Base-by-base conservation (phyloP, 2,329 filamentous ascomycete genomes). In the Tympanopsis confertula region DNA sequence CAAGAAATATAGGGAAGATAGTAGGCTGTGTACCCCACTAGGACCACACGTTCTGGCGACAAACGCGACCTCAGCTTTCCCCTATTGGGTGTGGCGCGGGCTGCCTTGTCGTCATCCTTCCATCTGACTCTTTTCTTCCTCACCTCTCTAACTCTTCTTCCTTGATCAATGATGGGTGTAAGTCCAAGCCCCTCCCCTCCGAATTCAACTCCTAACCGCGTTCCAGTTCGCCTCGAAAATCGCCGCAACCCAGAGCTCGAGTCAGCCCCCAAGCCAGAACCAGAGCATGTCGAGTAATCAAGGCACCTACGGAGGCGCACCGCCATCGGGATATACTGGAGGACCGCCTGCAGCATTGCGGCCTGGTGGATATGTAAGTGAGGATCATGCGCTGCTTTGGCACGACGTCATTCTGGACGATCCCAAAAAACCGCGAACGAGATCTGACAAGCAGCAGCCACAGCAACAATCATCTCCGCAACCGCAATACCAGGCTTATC, bases 161-260 rank as follows among this genome's bases (percentile, higher is more conserved):
- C 22, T n/a, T n/a, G 7, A n/a, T 26, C 22, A 26, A 26, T 26
- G n/a, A 26, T 26, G 22, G 22, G 22, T n/a, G 22, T 26, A 26
- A 26, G 22, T 26, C 7, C 22, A 26, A 26, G 7, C n/a, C 7
- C 22, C n/a, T 7, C 22, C 22, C 22, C 7, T 7, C 22, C 22
- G 7, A 26, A 26, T 26, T n/a, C 22, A 26, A 26, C n/a, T 7
- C 22, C n/a, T n/a, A 26, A 7, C n/a, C n/a, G n/a, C n/a, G 22
- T 10, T 17, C 7, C 30, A 33, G 30, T 33, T 33, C 15, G 30
- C 30, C 30, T 33, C 30, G 15, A 33, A 33, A 33, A 33, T 33
- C 30, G 30, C 30, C 7, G 15, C 12, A 7, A 18, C 10, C 30
- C 30, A 33, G 15, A 17, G n/a, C 10, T 10, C n/a, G 24, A 28